Conservation (phyloP, 768 basidiomycete genomes). For the Lentinula lateritia region DNA sequence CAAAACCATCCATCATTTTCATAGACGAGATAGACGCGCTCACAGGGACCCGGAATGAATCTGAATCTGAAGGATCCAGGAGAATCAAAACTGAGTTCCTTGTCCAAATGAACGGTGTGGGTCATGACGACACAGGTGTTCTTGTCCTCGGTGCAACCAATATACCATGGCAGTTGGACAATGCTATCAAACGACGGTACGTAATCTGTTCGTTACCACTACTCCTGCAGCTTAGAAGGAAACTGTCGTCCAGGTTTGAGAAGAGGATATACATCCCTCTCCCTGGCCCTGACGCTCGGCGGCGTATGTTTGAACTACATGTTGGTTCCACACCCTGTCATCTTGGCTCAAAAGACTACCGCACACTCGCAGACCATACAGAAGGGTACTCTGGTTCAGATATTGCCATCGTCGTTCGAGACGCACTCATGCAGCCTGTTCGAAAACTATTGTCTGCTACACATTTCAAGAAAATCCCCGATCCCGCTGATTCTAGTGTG, state of each 20-base stretch:
- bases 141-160: conserved; percentile 97
- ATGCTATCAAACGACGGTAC: conserved; percentile 92
- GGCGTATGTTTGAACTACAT: conserved; percentile 96
- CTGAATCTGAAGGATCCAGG: conserved; percentile 95
- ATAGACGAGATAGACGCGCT: conserved; percentile 98
- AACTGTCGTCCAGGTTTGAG: conserved; percentile 61
- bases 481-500: conserved; percentile 16
- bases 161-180: conserved; percentile 97
- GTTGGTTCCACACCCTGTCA: conserved; percentile 90
- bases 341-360: conserved; percentile 73
- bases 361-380: conserved; percentile 75
- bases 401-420: conserved; percentile 89
- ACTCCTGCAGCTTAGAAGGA: not conserved
- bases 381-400: conserved; percentile 96
- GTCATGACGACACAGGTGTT: conserved; percentile 95
- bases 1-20: conserved; percentile 97
- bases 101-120: conserved; percentile 99
- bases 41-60: conserved; percentile 90
- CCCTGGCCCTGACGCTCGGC: conserved; percentile 86
- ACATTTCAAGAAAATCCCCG: conserved; percentile 72
- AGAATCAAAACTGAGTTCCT: conserved; percentile 97
- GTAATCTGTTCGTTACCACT: conserved; percentile 12
- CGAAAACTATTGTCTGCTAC: conserved; percentile 94
- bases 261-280: conserved; percentile 98
- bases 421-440: conserved; percentile 98